Percentiles rank a stretch among this genome's conserved stretches.
Evolutionary conservation across 331 rosid genomes (phyloP).

Genomic region (Malus hybrid): DNA sequence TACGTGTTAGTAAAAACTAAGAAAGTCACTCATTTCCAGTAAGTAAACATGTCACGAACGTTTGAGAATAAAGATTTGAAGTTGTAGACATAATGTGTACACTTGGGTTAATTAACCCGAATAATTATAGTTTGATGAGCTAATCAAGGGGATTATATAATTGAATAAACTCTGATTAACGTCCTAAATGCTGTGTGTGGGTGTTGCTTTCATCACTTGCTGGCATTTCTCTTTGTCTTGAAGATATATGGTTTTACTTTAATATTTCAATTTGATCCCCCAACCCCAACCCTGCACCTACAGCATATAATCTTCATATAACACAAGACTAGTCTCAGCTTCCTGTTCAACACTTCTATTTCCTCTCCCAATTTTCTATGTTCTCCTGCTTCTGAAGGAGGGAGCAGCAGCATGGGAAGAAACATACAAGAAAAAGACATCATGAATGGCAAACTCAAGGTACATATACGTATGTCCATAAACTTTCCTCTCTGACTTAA

Average conservation of each 20-base stretch:
- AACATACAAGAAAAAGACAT: slow-evolving; percentile 7
- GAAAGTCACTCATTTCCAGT: too few species aligned
- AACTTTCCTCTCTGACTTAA: background rate
- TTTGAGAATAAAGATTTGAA: background rate
- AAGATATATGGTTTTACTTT: background rate
- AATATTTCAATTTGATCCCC: background rate
- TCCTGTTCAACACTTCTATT: background rate
- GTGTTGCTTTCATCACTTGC: slow-evolving; percentile 9
- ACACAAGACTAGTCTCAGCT: background rate
- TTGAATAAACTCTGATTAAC: slow-evolving; percentile 1
- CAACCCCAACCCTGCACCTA: background rate
- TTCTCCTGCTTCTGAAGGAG: background rate
- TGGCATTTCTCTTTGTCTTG: slow-evolving; percentile 14
- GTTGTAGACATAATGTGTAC: background rate
- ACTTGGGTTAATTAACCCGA: background rate
- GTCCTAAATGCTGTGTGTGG: background rate
- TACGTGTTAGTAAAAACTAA: too few species aligned
- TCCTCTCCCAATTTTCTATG: background rate
- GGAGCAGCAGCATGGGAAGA: slow-evolving; percentile 1
- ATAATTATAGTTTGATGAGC: background rate
- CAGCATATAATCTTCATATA: background rate
- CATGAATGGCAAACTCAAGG: slow-evolving; percentile 22
- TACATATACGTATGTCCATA: background rate
- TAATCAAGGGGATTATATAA: background rate
- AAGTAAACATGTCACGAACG: too few species aligned